phyloP scores from a whole-genome alignment of 129 eudicot species.

The Sambucus nigra region DNA sequence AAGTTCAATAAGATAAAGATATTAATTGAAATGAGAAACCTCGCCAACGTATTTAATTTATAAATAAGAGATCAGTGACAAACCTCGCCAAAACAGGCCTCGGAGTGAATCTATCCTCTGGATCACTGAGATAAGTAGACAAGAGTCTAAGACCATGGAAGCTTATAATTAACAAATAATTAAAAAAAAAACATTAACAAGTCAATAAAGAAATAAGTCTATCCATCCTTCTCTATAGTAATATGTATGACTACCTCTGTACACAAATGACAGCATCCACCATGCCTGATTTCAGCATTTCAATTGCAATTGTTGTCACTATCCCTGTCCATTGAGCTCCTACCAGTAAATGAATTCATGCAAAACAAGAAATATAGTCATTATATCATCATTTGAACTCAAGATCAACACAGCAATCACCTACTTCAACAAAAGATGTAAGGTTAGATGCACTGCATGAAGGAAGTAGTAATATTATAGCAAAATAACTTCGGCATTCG shows the following conservation, averaged over 20 bases:
- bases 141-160: neutral
- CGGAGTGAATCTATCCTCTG: conserved; percentile 83
- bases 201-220: neutral
- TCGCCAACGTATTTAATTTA: too few species aligned
- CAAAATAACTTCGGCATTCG: too few species aligned
- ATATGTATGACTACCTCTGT: conserved; percentile 50
- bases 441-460: too few species aligned
- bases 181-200: neutral
- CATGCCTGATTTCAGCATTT: conserved; percentile 89
- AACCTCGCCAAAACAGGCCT: conserved; percentile 97
- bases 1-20: neutral
- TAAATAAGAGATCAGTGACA: neutral
- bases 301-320: conserved; percentile 93
- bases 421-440: conserved; percentile 1
- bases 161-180: neutral
- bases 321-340: conserved; percentile 99
- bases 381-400: neutral
- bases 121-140: conserved; percentile 49
- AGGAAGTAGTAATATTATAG: too few species aligned
- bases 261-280: conserved; percentile 98
- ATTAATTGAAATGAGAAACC: neutral
- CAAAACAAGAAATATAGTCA: neutral
- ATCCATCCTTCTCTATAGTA: neutral
- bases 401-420: too few species aligned
- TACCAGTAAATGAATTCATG: conserved; percentile 16